Percentiles rank a stretch among this genome's conserved stretches.
Conservation (phyloP, 805 yeast genomes). For the Priceomyces castillae region DNA sequence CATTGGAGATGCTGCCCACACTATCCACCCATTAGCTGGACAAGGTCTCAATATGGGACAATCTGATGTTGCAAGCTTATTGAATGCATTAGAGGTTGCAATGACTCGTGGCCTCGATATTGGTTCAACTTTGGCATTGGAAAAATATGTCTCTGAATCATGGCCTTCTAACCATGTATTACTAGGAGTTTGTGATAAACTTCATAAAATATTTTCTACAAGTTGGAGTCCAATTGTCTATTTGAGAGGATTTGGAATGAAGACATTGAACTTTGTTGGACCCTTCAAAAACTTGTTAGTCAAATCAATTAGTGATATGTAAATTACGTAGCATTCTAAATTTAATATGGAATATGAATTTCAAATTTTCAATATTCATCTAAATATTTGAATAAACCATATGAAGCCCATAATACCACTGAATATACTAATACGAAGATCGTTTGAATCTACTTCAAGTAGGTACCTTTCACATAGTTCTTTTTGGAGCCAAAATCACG, state of each 20-base stretch:
- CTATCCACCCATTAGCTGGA: constrained; percentile 96
- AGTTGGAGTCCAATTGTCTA: constrained; percentile 72
- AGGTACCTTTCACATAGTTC: no score
- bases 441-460: no score
- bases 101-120: constrained; percentile 79
- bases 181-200: constrained; percentile 85
- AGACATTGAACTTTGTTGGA: constrained; percentile 58
- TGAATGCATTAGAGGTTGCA: constrained; percentile 67
- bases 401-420: no score
- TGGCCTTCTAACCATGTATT: constrained; percentile 77
- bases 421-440: no score
- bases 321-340: background rate
- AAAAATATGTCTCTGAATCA: constrained; percentile 82
- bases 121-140: constrained; percentile 76
- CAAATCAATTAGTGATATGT: constrained; percentile 35
- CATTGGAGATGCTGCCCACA: constrained; percentile 98
- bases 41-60: constrained; percentile 99
- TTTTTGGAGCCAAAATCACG: no score
- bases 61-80: constrained; percentile 76
- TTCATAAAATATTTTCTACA: constrained; percentile 82
- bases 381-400: no score
- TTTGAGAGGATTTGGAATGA: constrained; percentile 73
- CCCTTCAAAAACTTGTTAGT: constrained; percentile 71
- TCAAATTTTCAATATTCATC: background rate
- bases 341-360: background rate